Conservation (phyloP, 176 grass and related monocot species). For the Tillandsia leiboldiana region DNA sequence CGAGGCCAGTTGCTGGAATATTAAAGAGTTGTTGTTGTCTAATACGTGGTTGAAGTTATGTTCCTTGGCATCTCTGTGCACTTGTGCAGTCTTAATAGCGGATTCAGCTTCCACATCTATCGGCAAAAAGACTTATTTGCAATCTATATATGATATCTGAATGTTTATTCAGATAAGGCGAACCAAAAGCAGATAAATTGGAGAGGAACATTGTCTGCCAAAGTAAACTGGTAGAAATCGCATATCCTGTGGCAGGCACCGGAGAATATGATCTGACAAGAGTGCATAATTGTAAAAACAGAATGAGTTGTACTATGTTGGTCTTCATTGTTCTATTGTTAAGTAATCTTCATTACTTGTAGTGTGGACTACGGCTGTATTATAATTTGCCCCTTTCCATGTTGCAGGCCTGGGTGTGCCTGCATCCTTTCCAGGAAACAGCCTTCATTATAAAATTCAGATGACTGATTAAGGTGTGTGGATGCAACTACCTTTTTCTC, state of each 20-base stretch:
- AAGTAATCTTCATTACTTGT: neutral
- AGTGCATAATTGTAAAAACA: neutral
- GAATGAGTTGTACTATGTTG: no score
- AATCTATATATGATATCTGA: neutral
- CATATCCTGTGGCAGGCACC: neutral
- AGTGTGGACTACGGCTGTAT: neutral
- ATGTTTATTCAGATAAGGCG: neutral
- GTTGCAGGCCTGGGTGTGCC: neutral
- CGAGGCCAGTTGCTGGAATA: no score
- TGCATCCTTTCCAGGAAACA: neutral
- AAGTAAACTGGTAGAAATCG: neutral
- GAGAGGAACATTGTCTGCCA: neutral
- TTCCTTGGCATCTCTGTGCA: no score
- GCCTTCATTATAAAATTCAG: neutral
- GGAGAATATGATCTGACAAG: neutral
- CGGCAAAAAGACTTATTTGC: neutral
- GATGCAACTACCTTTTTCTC: neutral
- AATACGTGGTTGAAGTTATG: no score
- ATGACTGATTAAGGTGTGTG: neutral
- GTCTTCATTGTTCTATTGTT: no score
- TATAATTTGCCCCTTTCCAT: neutral
- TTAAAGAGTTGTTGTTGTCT: no score
- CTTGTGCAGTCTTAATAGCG: no score
- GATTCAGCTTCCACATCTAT: no score
- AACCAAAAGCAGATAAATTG: conserved; percentile 3